Base-by-base conservation (phyloP, 208 protist genomes). In the Endotrypanum monterogeii region DNA sequence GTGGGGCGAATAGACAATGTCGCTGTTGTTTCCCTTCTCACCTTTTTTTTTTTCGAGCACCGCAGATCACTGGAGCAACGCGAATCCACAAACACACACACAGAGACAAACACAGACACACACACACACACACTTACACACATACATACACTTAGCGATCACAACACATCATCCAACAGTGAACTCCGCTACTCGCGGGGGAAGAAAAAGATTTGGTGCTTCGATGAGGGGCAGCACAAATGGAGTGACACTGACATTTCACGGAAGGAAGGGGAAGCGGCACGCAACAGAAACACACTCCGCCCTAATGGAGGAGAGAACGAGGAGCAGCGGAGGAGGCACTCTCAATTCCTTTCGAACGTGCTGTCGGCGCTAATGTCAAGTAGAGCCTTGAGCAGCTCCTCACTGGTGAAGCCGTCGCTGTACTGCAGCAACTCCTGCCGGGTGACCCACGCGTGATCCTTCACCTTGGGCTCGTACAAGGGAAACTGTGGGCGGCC, bases 401-500 rank as follows among this genome's bases (percentile, higher is more conserved):
- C 80, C 14, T 37, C 2, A 44, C 83, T 87, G 35, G 83, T 74
- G 81, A 96, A 96, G 28, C 71, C 71, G 23, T 83, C 74, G n/a
- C 71, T 41, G 73, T 96, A 96, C 71, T 94, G 86, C 57, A 72
- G 67, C 76, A 96, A 61, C 76, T 96, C 91, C 32, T 77, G 55
- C 20, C 91, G 83, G 56, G 86, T 89, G 48, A 94, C 91, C 89
- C 91, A 96, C 18, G 91, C 91, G 73, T 96, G 91, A 72, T 96
- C 89, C 35, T 75, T 77, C 28, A 62, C n/a, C 28, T 25, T 66
- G 12, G 91, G 91, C 74, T 90, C 79, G 54, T 88, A 80, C 18
- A 41, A 25, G 28, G 77, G 82, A 78, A 96, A 96, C 35, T 79
- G 78, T n/a, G 91, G 91, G 46, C 89, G 56, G 48, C 91, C 91